phyloP scores from a whole-genome alignment of 2,329 filamentous ascomycete species.

The Fusarium marasasianum region DNA sequence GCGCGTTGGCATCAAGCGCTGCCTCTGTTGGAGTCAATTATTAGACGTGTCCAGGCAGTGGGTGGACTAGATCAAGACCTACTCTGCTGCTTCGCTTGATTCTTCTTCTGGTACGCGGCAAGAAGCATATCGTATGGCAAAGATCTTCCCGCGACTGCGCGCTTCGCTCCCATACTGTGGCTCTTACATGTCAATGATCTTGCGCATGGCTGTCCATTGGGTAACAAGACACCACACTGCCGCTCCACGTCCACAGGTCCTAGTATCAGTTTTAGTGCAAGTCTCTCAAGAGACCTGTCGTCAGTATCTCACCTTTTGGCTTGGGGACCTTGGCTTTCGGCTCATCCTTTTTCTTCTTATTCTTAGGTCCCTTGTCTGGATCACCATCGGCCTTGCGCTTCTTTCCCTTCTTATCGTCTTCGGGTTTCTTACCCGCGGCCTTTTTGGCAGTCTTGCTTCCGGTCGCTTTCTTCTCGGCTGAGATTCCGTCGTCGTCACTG shows the following conservation, averaged over 20 bases:
- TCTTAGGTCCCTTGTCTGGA: conserved; percentile 83
- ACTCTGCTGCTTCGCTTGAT: conserved; percentile 98
- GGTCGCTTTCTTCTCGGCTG: conserved; percentile 53
- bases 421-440: conserved; percentile 73
- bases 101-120: conserved; percentile 93
- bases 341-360: conserved; percentile 96
- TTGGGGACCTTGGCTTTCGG: conserved; percentile 85
- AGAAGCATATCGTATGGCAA: conserved; percentile 93
- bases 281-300: not conserved
- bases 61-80: conserved; percentile 50
- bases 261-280: conserved; percentile 42
- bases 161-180: conserved; percentile 93
- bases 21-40: conserved; percentile 65
- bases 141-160: conserved; percentile 85
- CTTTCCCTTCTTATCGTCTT: conserved; percentile 75
- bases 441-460: conserved; percentile 65
- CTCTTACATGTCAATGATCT: conserved; percentile 92
- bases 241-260: conserved; percentile 92
- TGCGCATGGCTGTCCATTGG: conserved; percentile 88
- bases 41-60: not conserved
- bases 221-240: conserved; percentile 87
- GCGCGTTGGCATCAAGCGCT: conserved; percentile 92
- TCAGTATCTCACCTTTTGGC: conserved; percentile 70
- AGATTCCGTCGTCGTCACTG: conserved; percentile 55
- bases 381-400: conserved; percentile 81